A percentile compares a stretch with the other conserved stretches of the same genome.
Conservation (phyloP, 2,329 filamentous ascomycete species). For the Ophiostoma himal-ulmi region DNA sequence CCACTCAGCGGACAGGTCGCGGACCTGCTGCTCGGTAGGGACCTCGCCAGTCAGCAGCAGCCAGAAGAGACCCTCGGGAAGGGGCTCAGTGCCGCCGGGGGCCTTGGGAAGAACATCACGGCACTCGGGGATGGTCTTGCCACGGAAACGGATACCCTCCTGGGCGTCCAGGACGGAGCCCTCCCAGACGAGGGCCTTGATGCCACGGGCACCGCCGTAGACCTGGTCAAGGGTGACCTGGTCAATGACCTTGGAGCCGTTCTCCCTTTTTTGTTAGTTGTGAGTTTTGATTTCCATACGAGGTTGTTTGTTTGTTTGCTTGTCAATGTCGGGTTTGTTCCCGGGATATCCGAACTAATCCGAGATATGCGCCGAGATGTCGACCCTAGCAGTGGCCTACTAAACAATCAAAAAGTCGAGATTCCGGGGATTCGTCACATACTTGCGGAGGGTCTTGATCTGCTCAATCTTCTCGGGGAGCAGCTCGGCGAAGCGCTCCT, state of each 20-base stretch:
- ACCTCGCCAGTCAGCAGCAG: slow-evolving; percentile 97
- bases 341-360: slow-evolving; percentile 8
- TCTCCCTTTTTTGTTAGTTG: slow-evolving; percentile 56
- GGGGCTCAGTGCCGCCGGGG: slow-evolving; percentile 90
- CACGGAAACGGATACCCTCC: slow-evolving; percentile 99
- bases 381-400: not conserved
- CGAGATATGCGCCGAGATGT: not conserved
- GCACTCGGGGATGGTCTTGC: slow-evolving; percentile 98
- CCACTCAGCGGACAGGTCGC: slow-evolving; percentile 97
- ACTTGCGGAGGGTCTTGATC: slow-evolving; percentile 98
- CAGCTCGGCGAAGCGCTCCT: slow-evolving; percentile 96
- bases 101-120: slow-evolving; percentile 96
- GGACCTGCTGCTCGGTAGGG: slow-evolving; percentile 95
- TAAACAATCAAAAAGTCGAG: not conserved
- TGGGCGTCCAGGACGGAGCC: slow-evolving; percentile 95
- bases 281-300: not conserved
- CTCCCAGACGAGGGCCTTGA: slow-evolving; percentile 99
- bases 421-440: slow-evolving; percentile 37
- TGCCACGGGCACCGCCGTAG: slow-evolving; percentile 97
- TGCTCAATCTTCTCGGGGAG: slow-evolving; percentile 96
- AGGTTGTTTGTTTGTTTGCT: not conserved
- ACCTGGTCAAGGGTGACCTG: slow-evolving; percentile 99
- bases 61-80: slow-evolving; percentile 99
- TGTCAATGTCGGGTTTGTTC: not conserved
- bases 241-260: slow-evolving; percentile 90